Base-by-base conservation (phyloP, 305 asterid species). In the Plantago lanceolata region DNA sequence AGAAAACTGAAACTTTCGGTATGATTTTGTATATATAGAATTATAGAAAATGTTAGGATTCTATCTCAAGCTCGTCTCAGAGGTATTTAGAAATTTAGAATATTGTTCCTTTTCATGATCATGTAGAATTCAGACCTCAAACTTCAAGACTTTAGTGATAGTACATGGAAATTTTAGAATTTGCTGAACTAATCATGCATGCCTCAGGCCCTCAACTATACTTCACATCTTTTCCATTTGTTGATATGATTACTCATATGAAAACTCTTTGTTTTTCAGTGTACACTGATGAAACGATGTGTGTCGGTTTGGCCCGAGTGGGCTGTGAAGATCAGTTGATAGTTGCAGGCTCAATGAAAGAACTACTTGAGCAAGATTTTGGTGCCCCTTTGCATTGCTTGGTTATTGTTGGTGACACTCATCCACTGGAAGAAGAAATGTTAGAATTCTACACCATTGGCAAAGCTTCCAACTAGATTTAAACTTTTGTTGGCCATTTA, bases 401-500 rank as follows among this genome's bases (percentile, higher is more conserved):
- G 17, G 90, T 85, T 61, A 85, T 89, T 43, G 96, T 78, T 19
- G 97, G 96, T 33, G 79, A 84, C 12, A 85, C 93, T 67, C 98
- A 92, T 63, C 96, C 95, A 1, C 52, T 89, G 51, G 98, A 89
- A 81, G 88, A 86, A 71, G 97, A 89, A 74, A 87, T 92, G 96
- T 80, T 89, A 16, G 85, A 85, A 59, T 85, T 86, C 60, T 85
- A 82, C 63, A 70, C 70, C 54, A 50, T 84, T 19, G 68, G 51
- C 53, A 62, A 19, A 19, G 56, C 29, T 64, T 62, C 57, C 21
- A 47, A 60, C 37, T 28, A 56, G 48, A 53, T 61, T 47, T 40
- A 16, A 50, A 16, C 48, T 61, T 35, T 59, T 54, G 1, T 19
- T 37, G n/a, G 31, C 61, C 20, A 48, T 51, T 63, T 35, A 3